Evolutionary conservation across 371 early-diverging fungal genomes (phyloP), one percentile per base, ranked within the genome.

Genomic region (Mucor circinelloides): DNA sequence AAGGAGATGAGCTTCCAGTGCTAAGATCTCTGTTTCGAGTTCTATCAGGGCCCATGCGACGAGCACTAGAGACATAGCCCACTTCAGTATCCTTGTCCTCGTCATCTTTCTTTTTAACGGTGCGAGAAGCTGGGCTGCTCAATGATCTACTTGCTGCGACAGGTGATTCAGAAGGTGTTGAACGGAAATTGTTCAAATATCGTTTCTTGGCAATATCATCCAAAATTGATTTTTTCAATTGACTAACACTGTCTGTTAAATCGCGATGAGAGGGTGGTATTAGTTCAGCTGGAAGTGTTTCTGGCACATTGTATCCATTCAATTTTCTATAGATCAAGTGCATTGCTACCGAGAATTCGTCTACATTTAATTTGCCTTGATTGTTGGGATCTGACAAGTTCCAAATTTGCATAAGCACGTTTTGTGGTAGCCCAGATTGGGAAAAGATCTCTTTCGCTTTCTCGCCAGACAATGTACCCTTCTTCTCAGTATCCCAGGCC

Each of bases 281-380:
- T 34, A 97, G 83, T 36, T 93, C 93, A 3, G 85, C 81, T 2
- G 98, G 98, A 40, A 97, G 71, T 7, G 73, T 77, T 12, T 81
- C 78, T 10, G 98, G 98, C 10, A 97, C 80, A 57, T 88, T 91
- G 28, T 85, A 83, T 2, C 96, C 96, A 48, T 87, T 89, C 15
- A 94, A 72, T 58, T 93, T 93, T 15, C 90, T 80, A 72, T 93
- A 91, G 46, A 97, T 90, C 27, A 97, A 77, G 74, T 97, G 93
- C 96, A 97, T 95, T 25, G 97, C 97, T 1, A 96, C 95, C 9
- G 94, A 89, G 71, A 97, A 97, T 77, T 96, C 97, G 75, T 96
- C 93, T 21, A 90, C 68, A 71, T 94, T 95, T 58, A 97, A 88
- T 69, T 92, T 91, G 32, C 96, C 98, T 68, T 88, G 86, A 68